phyloP scores from a whole-genome alignment of 768 basidiomycete species.

The Candolleomyces eurysporus region DNA sequence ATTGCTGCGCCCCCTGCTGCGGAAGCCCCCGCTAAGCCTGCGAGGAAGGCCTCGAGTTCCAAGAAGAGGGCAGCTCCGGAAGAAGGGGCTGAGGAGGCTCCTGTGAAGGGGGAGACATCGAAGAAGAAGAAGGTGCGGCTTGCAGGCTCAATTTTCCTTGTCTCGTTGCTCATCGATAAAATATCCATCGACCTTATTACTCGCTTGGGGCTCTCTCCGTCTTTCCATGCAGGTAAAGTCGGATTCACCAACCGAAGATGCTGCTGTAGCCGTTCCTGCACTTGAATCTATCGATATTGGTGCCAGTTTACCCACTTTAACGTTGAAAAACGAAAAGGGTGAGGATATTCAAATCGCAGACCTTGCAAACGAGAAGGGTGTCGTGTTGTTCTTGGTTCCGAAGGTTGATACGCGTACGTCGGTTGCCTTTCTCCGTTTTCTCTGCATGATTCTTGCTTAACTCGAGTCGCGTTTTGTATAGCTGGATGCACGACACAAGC shows the following conservation, averaged over 20 bases:
- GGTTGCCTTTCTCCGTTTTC: not conserved
- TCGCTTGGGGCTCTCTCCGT: not conserved
- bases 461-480: not conserved
- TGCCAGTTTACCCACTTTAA: conserved; percentile 68
- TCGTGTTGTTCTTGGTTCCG: conserved; percentile 80
- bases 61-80: conserved; percentile 41
- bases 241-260: conserved; percentile 21
- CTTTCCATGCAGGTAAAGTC: conserved; percentile 29
- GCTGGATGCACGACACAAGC: conserved; percentile 93
- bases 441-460: not conserved
- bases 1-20: conserved; percentile 49
- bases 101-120: not conserved
- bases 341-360: conserved; percentile 70
- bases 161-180: not conserved
- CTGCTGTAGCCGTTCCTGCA: conserved; percentile 16
- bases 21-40: conserved; percentile 27
- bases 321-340: conserved; percentile 81
- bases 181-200: not conserved
- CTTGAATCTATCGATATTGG: conserved; percentile 61
- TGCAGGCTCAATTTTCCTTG: conserved; percentile 5
- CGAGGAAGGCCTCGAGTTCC: conserved; percentile 26
- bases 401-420: conserved; percentile 81
- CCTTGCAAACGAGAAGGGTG: conserved; percentile 66
- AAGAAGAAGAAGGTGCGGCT: conserved; percentile 37
- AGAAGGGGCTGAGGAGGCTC: conserved; percentile 29